Conservation (phyloP, 2,329 filamentous ascomycete genomes). For the Colletotrichum spaethianum region DNA sequence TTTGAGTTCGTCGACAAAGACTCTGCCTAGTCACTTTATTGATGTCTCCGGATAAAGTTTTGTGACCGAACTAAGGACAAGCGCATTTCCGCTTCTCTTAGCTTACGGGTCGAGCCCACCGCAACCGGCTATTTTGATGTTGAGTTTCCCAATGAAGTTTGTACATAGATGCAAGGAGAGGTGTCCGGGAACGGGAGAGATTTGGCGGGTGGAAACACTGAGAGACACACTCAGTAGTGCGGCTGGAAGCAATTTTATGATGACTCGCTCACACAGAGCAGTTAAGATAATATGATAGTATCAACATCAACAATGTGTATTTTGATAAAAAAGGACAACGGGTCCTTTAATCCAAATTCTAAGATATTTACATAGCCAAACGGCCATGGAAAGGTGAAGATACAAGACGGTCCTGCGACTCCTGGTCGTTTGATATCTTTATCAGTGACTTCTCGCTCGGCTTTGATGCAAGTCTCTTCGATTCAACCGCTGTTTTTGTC, state of each 20-base stretch:
- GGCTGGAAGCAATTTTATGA: neutral
- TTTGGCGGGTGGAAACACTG: neutral
- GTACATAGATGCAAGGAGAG: neutral
- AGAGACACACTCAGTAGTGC: neutral
- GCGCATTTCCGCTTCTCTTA: neutral
- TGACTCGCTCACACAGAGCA: neutral
- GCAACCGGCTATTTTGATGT: conserved; percentile 1
- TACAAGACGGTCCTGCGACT: conserved; percentile 21
- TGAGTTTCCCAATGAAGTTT: neutral
- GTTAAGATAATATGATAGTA: neutral
- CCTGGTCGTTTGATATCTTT: conserved; percentile 12
- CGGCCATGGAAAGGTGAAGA: neutral
- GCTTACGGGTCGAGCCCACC: neutral
- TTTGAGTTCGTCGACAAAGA: conserved; percentile 8
- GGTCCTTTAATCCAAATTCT: neutral
- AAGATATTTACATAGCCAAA: neutral
- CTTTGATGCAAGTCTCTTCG: neutral
- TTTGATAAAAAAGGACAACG: neutral
- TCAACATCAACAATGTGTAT: neutral
- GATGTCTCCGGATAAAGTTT: conserved; percentile 15
- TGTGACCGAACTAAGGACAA: neutral
- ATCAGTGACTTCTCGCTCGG: conserved; percentile 15
- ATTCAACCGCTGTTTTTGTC: conserved; percentile 16
- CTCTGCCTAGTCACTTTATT: neutral
- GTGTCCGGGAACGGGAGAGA: neutral